Evolutionary conservation across 2,329 filamentous ascomycete species (phyloP).

Genomic region (Microsporum ferrugineum): DNA sequence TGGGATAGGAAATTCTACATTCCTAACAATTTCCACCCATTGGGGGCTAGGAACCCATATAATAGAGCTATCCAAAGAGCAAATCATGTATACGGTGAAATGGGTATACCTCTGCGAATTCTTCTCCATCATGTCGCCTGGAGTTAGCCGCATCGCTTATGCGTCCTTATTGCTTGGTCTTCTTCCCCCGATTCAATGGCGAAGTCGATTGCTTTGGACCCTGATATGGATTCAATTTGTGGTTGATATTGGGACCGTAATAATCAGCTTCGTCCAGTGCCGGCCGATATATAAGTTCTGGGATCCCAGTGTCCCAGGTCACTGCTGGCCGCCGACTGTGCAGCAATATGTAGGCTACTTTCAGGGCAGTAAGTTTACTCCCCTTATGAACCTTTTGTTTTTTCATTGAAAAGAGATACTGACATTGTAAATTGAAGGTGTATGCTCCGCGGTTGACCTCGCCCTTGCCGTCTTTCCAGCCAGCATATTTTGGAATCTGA

Average conservation of each 20-base stretch:
- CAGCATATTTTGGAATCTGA: constrained; percentile 11
- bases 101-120: constrained; percentile 11
- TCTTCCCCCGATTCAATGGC: constrained; percentile 5
- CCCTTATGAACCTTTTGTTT: not conserved
- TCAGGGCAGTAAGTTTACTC: constrained; percentile 8
- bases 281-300: constrained; percentile 7
- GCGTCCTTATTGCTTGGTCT: constrained; percentile 11
- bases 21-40: constrained; percentile 9
- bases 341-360: constrained; percentile 10
- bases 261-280: constrained; percentile 9
- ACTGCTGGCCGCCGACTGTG: constrained; percentile 9
- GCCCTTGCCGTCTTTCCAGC: constrained; percentile 12
- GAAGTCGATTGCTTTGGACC: constrained; percentile 6
- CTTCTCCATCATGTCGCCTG: constrained; percentile 11
- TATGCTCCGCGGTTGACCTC: constrained; percentile 10
- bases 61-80: constrained; percentile 1
- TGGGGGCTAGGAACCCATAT: constrained; percentile 11
- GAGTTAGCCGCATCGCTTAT: constrained; percentile 11
- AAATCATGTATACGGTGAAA: constrained; percentile 10
- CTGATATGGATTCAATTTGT: constrained; percentile 8
- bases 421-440: constrained; percentile 5
- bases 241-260: constrained; percentile 7
- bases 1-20: constrained; percentile 4
- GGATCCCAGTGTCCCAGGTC: constrained; percentile 4
- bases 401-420: not conserved